Evolutionary conservation across 169 alveolate genomes (phyloP).

Genomic region (Eimeria necatrix): DNA sequence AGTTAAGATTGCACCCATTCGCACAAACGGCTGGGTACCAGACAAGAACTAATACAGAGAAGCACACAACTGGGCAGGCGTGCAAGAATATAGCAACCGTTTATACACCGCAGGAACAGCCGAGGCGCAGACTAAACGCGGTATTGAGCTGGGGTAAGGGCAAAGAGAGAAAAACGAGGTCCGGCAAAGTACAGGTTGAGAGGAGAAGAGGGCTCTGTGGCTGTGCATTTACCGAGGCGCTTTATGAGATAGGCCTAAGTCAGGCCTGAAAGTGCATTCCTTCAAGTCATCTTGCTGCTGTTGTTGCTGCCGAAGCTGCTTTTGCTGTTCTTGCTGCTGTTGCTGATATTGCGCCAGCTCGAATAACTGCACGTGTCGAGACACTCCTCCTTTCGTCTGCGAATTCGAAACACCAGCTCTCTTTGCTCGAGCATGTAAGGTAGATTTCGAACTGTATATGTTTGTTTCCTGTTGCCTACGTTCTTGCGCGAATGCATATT

Average conservation of each 20-base stretch:
- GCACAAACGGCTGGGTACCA: no score
- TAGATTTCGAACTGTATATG: no score
- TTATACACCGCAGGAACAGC: no score
- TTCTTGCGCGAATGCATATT: no score
- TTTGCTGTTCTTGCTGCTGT: slow-evolving; percentile 47
- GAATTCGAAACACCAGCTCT: not conserved
- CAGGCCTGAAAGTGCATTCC: slow-evolving; percentile 60
- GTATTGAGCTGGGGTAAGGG: not conserved
- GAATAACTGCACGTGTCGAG: slow-evolving; percentile 54
- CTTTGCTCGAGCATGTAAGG: no score
- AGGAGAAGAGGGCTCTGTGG: not conserved
- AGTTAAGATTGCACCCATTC: no score
- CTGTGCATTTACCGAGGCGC: not conserved
- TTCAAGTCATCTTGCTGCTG: slow-evolving; percentile 30
- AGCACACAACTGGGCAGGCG: no score
- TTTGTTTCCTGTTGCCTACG: no score
- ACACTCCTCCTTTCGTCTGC: slow-evolving; percentile 33
- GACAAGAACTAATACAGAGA: no score
- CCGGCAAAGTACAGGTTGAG: not conserved
- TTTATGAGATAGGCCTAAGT: not conserved
- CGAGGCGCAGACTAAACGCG: no score
- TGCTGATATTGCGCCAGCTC: slow-evolving; percentile 51
- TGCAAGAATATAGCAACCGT: no score
- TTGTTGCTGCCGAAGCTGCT: slow-evolving; percentile 62
- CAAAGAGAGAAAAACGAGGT: not conserved